Conservation (phyloP, 176 grass and related monocot genomes). For the Aegilops speltoides region DNA sequence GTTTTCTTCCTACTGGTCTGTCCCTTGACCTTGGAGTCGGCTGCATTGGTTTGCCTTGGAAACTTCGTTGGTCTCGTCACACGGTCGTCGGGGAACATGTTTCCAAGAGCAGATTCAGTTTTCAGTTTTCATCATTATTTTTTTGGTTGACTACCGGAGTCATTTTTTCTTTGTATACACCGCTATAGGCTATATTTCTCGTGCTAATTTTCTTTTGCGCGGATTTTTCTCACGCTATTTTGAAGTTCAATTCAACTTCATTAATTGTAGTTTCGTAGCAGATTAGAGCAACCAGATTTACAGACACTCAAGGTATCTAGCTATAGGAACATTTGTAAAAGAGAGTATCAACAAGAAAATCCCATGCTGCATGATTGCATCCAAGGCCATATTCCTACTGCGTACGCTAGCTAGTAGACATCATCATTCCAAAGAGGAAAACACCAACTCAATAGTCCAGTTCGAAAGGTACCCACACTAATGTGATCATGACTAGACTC, state of each 20-base stretch:
- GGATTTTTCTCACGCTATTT: too few relatives aligned
- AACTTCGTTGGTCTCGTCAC: neutral
- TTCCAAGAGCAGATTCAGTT: neutral
- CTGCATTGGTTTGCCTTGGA: neutral
- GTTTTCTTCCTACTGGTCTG: neutral
- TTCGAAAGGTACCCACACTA: neutral
- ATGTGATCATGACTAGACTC: neutral
- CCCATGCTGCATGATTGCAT: neutral
- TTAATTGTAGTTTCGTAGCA: neutral
- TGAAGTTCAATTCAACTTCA: too few relatives aligned
- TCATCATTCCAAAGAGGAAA: neutral
- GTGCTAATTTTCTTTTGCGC: too few relatives aligned
- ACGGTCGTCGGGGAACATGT: neutral
- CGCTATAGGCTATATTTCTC: neutral
- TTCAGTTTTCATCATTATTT: neutral
- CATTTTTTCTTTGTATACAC: too few relatives aligned
- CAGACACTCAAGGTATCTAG: neutral
- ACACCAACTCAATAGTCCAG: slow-evolving; percentile 4
- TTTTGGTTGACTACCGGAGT: neutral
- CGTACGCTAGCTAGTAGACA: neutral
- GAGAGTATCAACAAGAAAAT: slow-evolving; percentile 20
- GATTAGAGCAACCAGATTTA: neutral
- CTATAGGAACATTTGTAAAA: neutral
- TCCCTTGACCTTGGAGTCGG: neutral
- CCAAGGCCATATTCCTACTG: neutral